phyloP scores from a whole-genome alignment of 495 filamentous ascomycete species.

The Podospora sp. region DNA sequence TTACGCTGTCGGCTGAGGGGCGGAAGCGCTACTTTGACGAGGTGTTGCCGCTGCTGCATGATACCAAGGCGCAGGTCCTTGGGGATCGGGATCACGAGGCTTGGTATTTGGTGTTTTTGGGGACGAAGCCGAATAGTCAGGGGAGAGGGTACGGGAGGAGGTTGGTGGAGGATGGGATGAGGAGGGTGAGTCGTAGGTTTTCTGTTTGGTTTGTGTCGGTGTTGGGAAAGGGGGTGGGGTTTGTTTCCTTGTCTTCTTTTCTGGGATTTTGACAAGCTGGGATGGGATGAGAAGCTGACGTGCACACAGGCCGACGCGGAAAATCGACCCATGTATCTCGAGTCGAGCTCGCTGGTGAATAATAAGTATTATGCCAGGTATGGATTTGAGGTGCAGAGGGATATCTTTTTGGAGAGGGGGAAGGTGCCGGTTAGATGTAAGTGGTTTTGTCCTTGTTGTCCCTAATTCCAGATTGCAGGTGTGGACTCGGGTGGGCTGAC shows the following conservation, averaged over 20 bases:
- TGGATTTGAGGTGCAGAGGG: slow-evolving; percentile 63
- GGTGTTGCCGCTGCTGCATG: slow-evolving; percentile 73
- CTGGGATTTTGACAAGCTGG: too few relatives aligned
- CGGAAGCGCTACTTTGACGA: slow-evolving; percentile 72
- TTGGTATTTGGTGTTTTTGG: slow-evolving; percentile 79
- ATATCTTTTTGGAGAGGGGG: slow-evolving; percentile 61
- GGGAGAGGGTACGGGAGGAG: slow-evolving; percentile 70
- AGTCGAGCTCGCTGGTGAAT: slow-evolving; percentile 70
- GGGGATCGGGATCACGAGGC: slow-evolving; percentile 64
- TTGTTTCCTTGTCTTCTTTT: too few relatives aligned
- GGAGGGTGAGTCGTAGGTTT: slow-evolving; percentile 50
- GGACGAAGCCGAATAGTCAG: slow-evolving; percentile 64
- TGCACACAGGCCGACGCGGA: slow-evolving; percentile 67
- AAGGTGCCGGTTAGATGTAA: slow-evolving; percentile 55
- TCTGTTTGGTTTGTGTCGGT: not conserved
- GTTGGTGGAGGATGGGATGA: slow-evolving; percentile 67
- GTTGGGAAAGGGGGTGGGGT: not conserved
- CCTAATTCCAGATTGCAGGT: not conserved
- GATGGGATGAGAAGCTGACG: slow-evolving; percentile 62
- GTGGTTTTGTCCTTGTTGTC: not conserved
- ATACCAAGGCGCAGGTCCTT: slow-evolving; percentile 67
- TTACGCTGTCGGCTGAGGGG: slow-evolving; percentile 70
- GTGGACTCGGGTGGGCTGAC: not conserved
- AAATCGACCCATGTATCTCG: slow-evolving; percentile 68
- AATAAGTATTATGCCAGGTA: slow-evolving; percentile 68